Evolutionary conservation across 2,329 filamentous ascomycete species (phyloP), one percentile per base, ranked within the genome.

Genomic region (Coniella vitis): DNA sequence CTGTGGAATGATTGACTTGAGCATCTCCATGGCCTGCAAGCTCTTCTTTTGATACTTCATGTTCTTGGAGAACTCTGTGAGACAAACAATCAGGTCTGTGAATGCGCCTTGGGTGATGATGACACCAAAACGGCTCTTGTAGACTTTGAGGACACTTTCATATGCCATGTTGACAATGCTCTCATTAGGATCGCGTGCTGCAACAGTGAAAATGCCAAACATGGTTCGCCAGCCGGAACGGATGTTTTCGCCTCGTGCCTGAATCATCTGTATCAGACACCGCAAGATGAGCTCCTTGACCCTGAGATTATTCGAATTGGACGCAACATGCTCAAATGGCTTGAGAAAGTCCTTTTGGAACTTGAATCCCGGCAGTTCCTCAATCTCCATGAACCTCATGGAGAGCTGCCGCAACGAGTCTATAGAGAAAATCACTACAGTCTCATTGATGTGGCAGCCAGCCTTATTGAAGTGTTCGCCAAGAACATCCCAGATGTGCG

Each of bases 271-370:
- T 49, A 96, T 94, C 53, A 99, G 73, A 63, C 94, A 99, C 38
- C 91, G 83, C 20, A 99, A 72, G 39, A 95, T 89, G 86, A 98
- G 91, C 59, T 99, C 93, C 67, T 98, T 98, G 59, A 99, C 93
- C 1, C 87, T 83, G 16, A 95, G 83, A 55, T 93, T 89, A 55
- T 76, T 88, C 37, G 90, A 93, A 64, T 98, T 97, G 50, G 87
- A 84, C 71, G 98, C 88, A 58, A 99, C 90, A 65, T 97, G 89
- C 69, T 98, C 91, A 59, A 98, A 99, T 0, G 94, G 93, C 67
- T 96, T 97, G 47, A 98, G 70, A 65, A 99, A 98, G 64, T 99
- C 91, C 65, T 99, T 99, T 61, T 99, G 93, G 63, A 99, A 99
- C 66, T 97, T 97, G 79, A 99, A 99, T 61, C 94, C 93, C 1